Evolutionary conservation across 331 rosid species (phyloP).

Genomic region (Cydonia oblonga): DNA sequence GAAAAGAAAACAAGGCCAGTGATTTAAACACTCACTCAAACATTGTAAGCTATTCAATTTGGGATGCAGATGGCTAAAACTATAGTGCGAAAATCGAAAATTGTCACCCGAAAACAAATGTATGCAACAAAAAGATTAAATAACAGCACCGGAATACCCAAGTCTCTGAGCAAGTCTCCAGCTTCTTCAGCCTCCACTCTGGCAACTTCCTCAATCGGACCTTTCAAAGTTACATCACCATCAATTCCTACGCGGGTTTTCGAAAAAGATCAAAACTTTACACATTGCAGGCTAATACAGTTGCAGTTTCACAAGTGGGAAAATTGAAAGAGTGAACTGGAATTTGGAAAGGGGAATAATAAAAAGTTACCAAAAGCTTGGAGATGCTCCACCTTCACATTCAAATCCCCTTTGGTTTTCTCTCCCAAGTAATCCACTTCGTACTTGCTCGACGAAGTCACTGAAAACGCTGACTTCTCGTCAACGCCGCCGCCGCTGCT

Average conservation of each 20-base stretch:
- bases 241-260: slow-evolving; percentile 44
- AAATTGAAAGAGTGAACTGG: neutral
- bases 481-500: slow-evolving; percentile 12
- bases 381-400: slow-evolving; percentile 60
- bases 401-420: slow-evolving; percentile 93
- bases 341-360: neutral
- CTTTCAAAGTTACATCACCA: slow-evolving; percentile 50
- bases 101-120: too few species aligned
- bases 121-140: too few species aligned
- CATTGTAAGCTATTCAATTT: too few species aligned
- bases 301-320: neutral
- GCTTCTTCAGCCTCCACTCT: slow-evolving; percentile 68
- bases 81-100: too few species aligned
- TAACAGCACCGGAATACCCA: too few species aligned
- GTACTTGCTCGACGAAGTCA: slow-evolving; percentile 47
- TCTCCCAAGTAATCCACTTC: slow-evolving; percentile 88
- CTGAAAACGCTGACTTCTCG: slow-evolving; percentile 53
- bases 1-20: too few species aligned
- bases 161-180: slow-evolving; percentile 52
- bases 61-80: too few species aligned
- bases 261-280: neutral
- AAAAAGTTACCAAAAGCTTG: slow-evolving; percentile 53
- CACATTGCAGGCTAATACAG: neutral
- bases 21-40: too few species aligned
- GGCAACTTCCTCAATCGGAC: slow-evolving; percentile 90